A percentile compares a stretch with the other conserved stretches of the same genome.
Evolutionary conservation across 768 basidiomycete genomes (phyloP).

Genomic region (Mycena pura): DNA sequence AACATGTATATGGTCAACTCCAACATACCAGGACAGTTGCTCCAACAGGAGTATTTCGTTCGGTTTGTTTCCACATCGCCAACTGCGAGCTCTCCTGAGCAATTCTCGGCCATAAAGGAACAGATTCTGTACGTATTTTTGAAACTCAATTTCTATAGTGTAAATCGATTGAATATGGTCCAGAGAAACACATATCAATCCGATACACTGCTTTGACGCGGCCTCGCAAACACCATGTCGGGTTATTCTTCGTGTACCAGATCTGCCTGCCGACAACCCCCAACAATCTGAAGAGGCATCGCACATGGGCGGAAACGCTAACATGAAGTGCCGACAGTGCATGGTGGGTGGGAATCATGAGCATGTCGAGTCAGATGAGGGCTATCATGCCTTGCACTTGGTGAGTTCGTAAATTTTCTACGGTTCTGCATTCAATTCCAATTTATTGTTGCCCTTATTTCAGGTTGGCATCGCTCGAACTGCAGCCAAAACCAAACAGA

Average conservation of each 20-base stretch:
- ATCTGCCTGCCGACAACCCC: slow-evolving; percentile 40
- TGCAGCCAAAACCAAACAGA: not conserved
- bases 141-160: not conserved
- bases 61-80: slow-evolving; percentile 39
- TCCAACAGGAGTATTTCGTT: slow-evolving; percentile 39
- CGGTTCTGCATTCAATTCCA: not conserved
- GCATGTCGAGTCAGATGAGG: slow-evolving; percentile 24
- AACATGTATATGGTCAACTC: slow-evolving; percentile 40
- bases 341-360: slow-evolving; percentile 29
- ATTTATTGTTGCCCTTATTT: not conserved
- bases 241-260: slow-evolving; percentile 27
- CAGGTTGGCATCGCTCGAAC: not conserved
- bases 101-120: slow-evolving; percentile 34
- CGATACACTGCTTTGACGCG: not conserved
- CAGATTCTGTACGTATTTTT: slow-evolving; percentile 18
- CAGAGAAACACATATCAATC: not conserved
- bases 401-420: no score
- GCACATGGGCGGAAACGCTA: slow-evolving; percentile 31
- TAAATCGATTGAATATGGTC: not conserved
- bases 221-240: slow-evolving; percentile 15
- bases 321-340: slow-evolving; percentile 33
- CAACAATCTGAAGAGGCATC: slow-evolving; percentile 38
- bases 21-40: slow-evolving; percentile 31
- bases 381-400: not conserved
- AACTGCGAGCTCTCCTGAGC: slow-evolving; percentile 35